phyloP scores from a whole-genome alignment of 108 stramenopile species.

The Stephanodiscus minutulus region DNA sequence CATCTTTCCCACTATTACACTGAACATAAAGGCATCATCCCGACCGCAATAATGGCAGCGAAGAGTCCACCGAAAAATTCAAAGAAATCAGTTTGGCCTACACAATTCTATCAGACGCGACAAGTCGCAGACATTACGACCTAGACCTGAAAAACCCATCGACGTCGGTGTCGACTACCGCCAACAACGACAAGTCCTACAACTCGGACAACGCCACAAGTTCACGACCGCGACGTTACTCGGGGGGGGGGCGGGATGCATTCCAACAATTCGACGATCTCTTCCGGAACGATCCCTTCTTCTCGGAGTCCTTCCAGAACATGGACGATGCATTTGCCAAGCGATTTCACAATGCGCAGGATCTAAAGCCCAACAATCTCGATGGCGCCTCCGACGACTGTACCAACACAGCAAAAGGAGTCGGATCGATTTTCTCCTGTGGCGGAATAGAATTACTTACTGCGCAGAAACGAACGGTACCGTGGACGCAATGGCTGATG shows the following conservation, averaged over 20 bases:
- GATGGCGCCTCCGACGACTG: not conserved
- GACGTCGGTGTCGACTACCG: slow-evolving; percentile 19
- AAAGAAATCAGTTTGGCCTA: slow-evolving; percentile 62
- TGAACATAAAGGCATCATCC: slow-evolving; percentile 39
- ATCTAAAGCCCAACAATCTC: slow-evolving; percentile 10
- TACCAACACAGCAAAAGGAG: not conserved
- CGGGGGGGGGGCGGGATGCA: slow-evolving; percentile 41
- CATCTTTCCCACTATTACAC: too few species aligned
- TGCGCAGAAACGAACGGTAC: slow-evolving; percentile 18
- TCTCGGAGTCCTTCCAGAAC: slow-evolving; percentile 61
- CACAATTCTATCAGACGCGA: slow-evolving; percentile 48
- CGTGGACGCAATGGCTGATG: slow-evolving; percentile 60
- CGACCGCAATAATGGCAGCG: slow-evolving; percentile 48
- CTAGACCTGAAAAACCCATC: slow-evolving; percentile 36
- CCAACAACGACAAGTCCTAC: too few species aligned
- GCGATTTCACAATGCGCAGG: slow-evolving; percentile 36
- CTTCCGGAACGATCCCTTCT: slow-evolving; percentile 78
- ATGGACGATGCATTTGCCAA: slow-evolving; percentile 70
- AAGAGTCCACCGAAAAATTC: slow-evolving; percentile 51
- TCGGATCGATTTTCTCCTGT: slow-evolving; percentile 16
- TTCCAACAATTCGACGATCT: slow-evolving; percentile 70
- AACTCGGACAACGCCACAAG: too few species aligned
- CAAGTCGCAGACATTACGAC: slow-evolving; percentile 57
- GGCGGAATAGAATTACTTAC: slow-evolving; percentile 1
- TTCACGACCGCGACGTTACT: not conserved